Evolutionary conservation across 345 rosid species (phyloP).

Genomic region (Aquilaria malaccensis): DNA sequence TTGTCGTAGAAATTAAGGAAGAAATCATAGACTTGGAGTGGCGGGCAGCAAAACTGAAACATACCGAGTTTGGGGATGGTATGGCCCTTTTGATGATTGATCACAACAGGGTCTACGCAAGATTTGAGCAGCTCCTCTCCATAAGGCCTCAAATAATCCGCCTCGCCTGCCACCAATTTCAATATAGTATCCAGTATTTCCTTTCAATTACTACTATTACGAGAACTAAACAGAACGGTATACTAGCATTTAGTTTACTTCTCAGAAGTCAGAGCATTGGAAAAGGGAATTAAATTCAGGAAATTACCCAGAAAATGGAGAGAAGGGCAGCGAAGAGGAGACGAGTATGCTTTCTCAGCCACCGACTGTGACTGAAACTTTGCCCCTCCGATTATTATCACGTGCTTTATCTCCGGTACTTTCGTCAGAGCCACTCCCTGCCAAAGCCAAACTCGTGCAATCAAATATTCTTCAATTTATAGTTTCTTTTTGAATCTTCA

Average conservation of each 20-base stretch:
- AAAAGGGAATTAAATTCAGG: not conserved
- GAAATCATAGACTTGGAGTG: no score
- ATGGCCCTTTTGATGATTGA: constrained; percentile 92
- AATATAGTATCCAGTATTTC: not conserved
- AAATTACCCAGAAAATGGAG: constrained; percentile 70
- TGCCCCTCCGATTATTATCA: constrained; percentile 79
- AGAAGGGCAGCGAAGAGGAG: constrained; percentile 49
- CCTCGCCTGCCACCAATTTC: constrained; percentile 54
- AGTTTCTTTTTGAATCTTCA: no score
- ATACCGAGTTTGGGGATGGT: constrained; percentile 81
- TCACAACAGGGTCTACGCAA: constrained; percentile 47
- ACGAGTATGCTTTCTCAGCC: constrained; percentile 50
- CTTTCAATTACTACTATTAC: not conserved
- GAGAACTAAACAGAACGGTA: no score
- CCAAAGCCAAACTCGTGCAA: not conserved
- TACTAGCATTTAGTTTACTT: not conserved
- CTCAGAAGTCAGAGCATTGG: not conserved
- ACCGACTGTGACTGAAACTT: constrained; percentile 39
- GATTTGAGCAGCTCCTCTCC: constrained; percentile 51
- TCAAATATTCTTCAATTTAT: not conserved
- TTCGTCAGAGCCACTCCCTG: constrained; percentile 73
- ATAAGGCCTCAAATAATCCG: constrained; percentile 63
- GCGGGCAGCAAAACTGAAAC: not conserved
- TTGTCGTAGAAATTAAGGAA: no score
- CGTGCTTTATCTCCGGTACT: constrained; percentile 56